Conservation (phyloP, 305 asterid genomes). For the Solanum hybrid region DNA sequence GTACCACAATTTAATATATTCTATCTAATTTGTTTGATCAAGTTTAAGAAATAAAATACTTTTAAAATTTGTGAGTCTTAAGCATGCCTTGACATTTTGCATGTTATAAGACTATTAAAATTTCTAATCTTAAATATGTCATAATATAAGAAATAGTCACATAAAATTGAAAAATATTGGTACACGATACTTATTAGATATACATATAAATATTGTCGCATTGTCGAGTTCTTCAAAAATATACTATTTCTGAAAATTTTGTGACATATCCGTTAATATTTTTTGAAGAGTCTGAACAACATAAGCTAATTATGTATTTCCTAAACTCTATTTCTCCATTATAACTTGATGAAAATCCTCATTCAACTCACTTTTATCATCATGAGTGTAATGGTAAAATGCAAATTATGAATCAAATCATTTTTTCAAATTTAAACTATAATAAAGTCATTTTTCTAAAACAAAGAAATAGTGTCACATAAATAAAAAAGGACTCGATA, state of each 20-base stretch:
- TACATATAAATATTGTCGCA: neutral
- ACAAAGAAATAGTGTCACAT: neutral
- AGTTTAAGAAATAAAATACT: neutral
- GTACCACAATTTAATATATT: neutral
- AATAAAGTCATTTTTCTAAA: neutral
- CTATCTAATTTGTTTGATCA: neutral
- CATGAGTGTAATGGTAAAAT: neutral
- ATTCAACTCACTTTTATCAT: neutral
- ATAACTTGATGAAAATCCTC: neutral
- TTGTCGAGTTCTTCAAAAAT: neutral
- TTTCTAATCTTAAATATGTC: neutral
- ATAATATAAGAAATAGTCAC: neutral
- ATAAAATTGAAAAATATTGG: neutral
- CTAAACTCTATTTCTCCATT: neutral
- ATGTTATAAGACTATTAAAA: neutral
- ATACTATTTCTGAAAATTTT: neutral
- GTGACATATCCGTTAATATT: fast-evolving
- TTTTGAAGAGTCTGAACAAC: neutral
- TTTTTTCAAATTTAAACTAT: neutral
- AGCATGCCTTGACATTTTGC: neutral
- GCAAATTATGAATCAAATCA: neutral
- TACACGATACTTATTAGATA: neutral
- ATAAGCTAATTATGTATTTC: neutral
- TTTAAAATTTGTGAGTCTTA: neutral
- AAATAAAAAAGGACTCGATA: neutral